phyloP scores from a whole-genome alignment of 495 filamentous ascomycete species.

The Collariella sp. region DNA sequence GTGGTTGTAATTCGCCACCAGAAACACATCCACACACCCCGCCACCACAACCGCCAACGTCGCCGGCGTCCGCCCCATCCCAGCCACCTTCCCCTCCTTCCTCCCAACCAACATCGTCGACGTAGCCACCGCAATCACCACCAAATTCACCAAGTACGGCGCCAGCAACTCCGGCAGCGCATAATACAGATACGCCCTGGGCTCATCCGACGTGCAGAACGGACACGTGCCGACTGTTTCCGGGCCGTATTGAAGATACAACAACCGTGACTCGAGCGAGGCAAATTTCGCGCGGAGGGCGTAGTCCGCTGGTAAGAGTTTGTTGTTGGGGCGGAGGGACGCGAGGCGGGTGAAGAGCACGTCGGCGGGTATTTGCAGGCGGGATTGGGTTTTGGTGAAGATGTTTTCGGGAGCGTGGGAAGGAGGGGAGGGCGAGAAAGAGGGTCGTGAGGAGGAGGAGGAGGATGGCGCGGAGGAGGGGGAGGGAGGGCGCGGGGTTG shows the following conservation, averaged over 20 bases:
- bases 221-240: slow-evolving; percentile 60
- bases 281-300: slow-evolving; percentile 57
- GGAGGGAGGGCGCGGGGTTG: slow-evolving; percentile 44
- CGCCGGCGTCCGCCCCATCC: slow-evolving; percentile 49
- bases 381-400: slow-evolving; percentile 67
- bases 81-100: slow-evolving; percentile 48
- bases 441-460: slow-evolving; percentile 55
- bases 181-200: slow-evolving; percentile 68
- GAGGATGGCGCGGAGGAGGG: slow-evolving; percentile 49
- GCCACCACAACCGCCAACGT: slow-evolving; percentile 53
- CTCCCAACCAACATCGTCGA: slow-evolving; percentile 43
- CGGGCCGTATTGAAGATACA: slow-evolving; percentile 79
- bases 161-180: slow-evolving; percentile 62
- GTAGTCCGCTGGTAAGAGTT: slow-evolving; percentile 53
- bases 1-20: slow-evolving; percentile 50
- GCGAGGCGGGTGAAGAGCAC: slow-evolving; percentile 76
- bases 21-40: slow-evolving; percentile 56
- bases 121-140: slow-evolving; percentile 59
- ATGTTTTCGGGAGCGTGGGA: slow-evolving; percentile 77
- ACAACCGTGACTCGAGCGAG: slow-evolving; percentile 60
- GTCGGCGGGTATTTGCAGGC: slow-evolving; percentile 74
- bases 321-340: slow-evolving; percentile 44
- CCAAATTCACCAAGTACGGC: slow-evolving; percentile 71
- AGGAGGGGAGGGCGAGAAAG: slow-evolving; percentile 59
- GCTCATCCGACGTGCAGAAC: slow-evolving; percentile 72